These are phyloP conservation scores for Recurvomyces mirabilis DNA, from an alignment of 495 filamentous ascomycete genomes.

Conservation along the genomic window DNA sequence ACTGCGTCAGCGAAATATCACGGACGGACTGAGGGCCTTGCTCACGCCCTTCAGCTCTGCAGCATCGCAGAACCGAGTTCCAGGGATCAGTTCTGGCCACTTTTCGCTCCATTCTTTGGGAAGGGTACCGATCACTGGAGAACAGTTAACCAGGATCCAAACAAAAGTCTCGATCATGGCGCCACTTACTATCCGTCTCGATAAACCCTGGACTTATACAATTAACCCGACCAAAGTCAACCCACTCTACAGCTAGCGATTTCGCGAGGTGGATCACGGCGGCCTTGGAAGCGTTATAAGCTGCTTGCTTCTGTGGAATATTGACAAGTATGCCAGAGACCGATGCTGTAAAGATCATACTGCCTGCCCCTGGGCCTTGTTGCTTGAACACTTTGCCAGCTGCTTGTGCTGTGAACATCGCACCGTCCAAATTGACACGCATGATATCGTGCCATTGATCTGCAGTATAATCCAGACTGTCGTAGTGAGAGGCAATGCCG, in stretches of 20 bases:
- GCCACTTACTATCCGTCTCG: slow-evolving; percentile 13
- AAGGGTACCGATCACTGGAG: slow-evolving; percentile 8
- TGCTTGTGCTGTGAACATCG: slow-evolving; percentile 10
- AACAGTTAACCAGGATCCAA: background rate
- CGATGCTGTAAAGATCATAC: slow-evolving; percentile 16
- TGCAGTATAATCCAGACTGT: slow-evolving; percentile 1
- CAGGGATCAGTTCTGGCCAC: slow-evolving; percentile 19
- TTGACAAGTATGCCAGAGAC: slow-evolving; percentile 6
- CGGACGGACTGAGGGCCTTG: no score
- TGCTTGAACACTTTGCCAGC: slow-evolving; percentile 13
- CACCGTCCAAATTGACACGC: slow-evolving; percentile 5
- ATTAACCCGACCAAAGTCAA: slow-evolving; percentile 9
- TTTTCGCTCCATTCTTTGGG: slow-evolving; percentile 13
- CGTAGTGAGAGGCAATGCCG: background rate
- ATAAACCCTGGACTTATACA: slow-evolving; percentile 12
- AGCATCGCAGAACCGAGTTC: slow-evolving; percentile 8
- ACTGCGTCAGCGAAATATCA: no score
- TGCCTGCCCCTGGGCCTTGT: slow-evolving; percentile 5
- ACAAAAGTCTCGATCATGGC: background rate
- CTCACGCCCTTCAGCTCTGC: slow-evolving; percentile 18
- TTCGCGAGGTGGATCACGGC: background rate
- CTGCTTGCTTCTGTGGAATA: slow-evolving; percentile 10
- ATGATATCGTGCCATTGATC: slow-evolving; percentile 6
- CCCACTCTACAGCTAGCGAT: slow-evolving; percentile 6
- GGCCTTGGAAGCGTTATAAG: background rate